Conservation (phyloP, 192 early-diverging fungal species). For the Coemansia sp. region DNA sequence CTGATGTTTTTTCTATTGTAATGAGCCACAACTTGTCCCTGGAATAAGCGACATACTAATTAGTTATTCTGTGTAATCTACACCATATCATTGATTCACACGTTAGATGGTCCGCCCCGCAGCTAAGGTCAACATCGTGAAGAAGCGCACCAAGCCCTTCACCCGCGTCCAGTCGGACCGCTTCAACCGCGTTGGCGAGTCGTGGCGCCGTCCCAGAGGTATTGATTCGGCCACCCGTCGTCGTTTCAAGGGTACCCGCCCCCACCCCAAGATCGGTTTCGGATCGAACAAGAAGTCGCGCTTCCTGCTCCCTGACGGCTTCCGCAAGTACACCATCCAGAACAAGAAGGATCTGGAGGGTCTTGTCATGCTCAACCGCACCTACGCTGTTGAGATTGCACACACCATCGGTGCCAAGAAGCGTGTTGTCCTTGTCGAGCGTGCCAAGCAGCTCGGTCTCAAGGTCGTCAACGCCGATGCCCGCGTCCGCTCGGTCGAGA, state of each 20-base stretch:
- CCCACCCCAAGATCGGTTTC: constrained; percentile 99
- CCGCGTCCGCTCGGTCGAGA: constrained; percentile 75
- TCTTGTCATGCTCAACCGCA: constrained; percentile 99
- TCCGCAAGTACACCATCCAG: constrained; percentile 97
- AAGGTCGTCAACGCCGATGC: constrained; percentile 94
- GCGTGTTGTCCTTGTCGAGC: constrained; percentile 87
- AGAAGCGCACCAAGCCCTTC: constrained; percentile 99
- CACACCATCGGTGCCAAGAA: constrained; percentile 96
- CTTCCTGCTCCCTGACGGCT: constrained; percentile 95
- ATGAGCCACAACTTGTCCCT: no score
- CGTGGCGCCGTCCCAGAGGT: constrained; percentile 99
- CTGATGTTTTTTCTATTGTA: background rate
- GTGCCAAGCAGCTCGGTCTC: constrained; percentile 93
- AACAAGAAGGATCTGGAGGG: constrained; percentile 92
- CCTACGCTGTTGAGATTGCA: constrained; percentile 98
- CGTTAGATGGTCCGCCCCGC: constrained; percentile 91
- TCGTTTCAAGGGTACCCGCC: constrained; percentile 95
- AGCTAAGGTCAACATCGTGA: constrained; percentile 94
- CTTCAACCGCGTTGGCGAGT: constrained; percentile 91
- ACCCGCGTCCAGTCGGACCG: constrained; percentile 98
- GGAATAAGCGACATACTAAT: no score
- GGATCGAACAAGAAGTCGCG: constrained; percentile 96
- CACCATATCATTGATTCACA: background rate
- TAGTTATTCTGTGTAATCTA: background rate
- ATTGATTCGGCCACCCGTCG: constrained; percentile 98